Base-by-base conservation (phyloP, 805 yeast genomes). In the Saccharomyces jurei region DNA sequence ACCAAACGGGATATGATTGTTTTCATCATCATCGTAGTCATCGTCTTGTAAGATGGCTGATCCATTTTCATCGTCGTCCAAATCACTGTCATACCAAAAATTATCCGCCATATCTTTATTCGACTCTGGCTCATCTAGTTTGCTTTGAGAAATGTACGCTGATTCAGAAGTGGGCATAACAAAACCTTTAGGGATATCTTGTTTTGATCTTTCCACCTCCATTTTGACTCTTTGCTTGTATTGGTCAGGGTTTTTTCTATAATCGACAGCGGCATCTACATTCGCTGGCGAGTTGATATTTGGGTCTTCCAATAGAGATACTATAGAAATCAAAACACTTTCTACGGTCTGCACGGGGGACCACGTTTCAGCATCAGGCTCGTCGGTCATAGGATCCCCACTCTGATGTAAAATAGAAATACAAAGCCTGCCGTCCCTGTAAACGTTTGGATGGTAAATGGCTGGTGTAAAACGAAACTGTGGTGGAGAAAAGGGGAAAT, bases 281-380 rank as follows among this genome's bases (percentile, higher is more conserved):
- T 92, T 92, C 5, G 98, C 98, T 6, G 98, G 97, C 0, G 96
- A 88, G 57, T 83, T 81, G 56, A 88, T 85, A 73, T 92, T 92
- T 52, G 98, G 98, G 70, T 92, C 97, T 65, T 90, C 96, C 63
- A 92, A 78, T 52, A 92, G 78, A 8, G 97, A 89, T 21, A 92
- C 87, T 60, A 92, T 91, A 32, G 96, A 87, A 53, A 92, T 86
- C 64, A 92, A 79, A 9, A 92, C 96, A 31, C 87, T 77, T 72
- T 92, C 97, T 9, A 89, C 97, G 26, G 94, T 86, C 74, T 91
- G 97, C 2, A 89, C 94, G 2, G 91, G 95, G 22, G 87, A 82
- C 97, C 97, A 90, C 21, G 96, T 90, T 73, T 91, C 97, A 54
- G 86, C 85, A 63, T 89, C 96, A 2, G 91, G 92, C 70, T 91